phyloP scores from a whole-genome alignment of 805 yeast species.

The Torulaspora maleeae region DNA sequence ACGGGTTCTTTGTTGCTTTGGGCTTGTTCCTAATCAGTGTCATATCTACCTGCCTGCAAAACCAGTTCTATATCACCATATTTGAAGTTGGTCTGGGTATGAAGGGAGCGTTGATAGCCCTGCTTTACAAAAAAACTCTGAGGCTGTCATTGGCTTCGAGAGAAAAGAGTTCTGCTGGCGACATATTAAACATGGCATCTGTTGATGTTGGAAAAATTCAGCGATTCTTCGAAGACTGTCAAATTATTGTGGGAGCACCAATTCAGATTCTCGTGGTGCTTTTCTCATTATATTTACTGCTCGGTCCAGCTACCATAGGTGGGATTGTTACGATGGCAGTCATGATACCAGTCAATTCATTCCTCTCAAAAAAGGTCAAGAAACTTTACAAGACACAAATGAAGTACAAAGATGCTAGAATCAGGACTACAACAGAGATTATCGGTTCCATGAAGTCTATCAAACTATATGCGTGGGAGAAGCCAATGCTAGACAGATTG shows the following conservation, averaged over 20 bases:
- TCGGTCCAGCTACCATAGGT: constrained; percentile 56
- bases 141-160: constrained; percentile 63
- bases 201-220: constrained; percentile 69
- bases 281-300: constrained; percentile 47
- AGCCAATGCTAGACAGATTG: constrained; percentile 53
- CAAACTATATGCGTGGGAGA: constrained; percentile 67
- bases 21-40: constrained; percentile 61
- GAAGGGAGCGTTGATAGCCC: constrained; percentile 59
- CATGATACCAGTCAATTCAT: constrained; percentile 55
- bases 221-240: constrained; percentile 51
- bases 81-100: constrained; percentile 60
- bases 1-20: constrained; percentile 60
- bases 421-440: constrained; percentile 55
- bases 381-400: constrained; percentile 50
- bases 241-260: constrained; percentile 56
- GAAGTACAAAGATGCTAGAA: constrained; percentile 58
- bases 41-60: constrained; percentile 55
- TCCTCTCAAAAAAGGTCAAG: constrained; percentile 44
- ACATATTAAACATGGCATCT: constrained; percentile 70
- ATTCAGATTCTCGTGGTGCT: constrained; percentile 50
- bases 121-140: constrained; percentile 68
- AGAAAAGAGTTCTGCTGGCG: constrained; percentile 62
- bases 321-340: constrained; percentile 51
- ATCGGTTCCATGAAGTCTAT: constrained; percentile 57
- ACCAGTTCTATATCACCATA: constrained; percentile 60